phyloP scores from a whole-genome alignment of 2,329 filamentous ascomycete species.

The Nigrograna mackinnonii region DNA sequence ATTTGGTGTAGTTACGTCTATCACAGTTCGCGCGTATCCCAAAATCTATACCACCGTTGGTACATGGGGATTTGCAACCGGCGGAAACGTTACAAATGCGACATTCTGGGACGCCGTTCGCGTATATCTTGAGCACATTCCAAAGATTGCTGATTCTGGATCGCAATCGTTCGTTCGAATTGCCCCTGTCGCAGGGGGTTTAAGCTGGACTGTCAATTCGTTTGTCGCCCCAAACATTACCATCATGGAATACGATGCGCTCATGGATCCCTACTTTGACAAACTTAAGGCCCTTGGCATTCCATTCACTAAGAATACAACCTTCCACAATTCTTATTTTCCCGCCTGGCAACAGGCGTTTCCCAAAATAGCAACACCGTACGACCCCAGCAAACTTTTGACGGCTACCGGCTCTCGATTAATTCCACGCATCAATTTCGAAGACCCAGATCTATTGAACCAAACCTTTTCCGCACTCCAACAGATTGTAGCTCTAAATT shows the following conservation, averaged over 20 bases:
- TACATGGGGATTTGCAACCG: background rate
- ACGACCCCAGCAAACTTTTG: conserved; percentile 4
- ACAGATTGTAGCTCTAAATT: background rate
- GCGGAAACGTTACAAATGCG: background rate
- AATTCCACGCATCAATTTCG: conserved; percentile 10
- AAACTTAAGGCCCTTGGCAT: conserved; percentile 1
- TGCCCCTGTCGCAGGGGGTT: background rate
- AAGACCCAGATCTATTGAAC: background rate
- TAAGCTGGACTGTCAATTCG: conserved; percentile 6
- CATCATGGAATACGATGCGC: conserved; percentile 2
- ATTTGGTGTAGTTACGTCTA: conserved; percentile 17
- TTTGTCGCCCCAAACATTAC: conserved; percentile 7
- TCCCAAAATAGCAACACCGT: conserved; percentile 8
- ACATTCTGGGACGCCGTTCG: conserved; percentile 7
- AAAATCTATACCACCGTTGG: conserved; percentile 6
- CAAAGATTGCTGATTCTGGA: background rate
- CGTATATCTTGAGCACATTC: background rate
- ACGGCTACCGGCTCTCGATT: conserved; percentile 3
- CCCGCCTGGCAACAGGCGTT: background rate
- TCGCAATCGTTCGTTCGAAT: background rate
- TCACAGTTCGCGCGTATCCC: conserved; percentile 20
- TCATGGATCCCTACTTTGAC: conserved; percentile 6
- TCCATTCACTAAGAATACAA: background rate
- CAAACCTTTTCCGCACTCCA: background rate
- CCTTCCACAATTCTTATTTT: conserved; percentile 2